Evolutionary conservation across 352 stramenopile genomes (phyloP), one percentile per base, ranked within the genome.

Genomic region (Phytophthora niederhauseri): DNA sequence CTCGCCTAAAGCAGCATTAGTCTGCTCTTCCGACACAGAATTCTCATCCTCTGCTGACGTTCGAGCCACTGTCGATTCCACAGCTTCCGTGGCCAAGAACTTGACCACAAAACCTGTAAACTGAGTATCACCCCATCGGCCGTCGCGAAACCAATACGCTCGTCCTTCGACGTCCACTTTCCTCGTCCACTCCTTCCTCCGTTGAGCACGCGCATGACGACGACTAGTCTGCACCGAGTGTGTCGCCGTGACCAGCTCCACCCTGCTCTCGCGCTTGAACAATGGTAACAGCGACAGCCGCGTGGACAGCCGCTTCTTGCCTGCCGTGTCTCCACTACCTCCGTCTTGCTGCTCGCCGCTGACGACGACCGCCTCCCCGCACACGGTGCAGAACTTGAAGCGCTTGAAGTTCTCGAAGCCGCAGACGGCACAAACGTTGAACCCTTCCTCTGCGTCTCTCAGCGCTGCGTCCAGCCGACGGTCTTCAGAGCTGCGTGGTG

Each of bases 321-420:
- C 64, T 36, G 34, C 46, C 58, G 51, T 15, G 43, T 68, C 61
- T 17, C 14, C 51, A 12, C 51, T 43, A 4, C 14, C 28, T 26
- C 56, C 43, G 9, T 54, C 30, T n/a, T 60, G 57, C 15, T 54
- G 36, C 3, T 45, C 36, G 36, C 17, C 5, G 36, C 14, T 45
- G 36, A n/a, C 26, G 46, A 17, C 58, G 11, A 81, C 30, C 1
- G 43, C 64, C 28, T 78, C 72, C 41, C 76, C 73, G 56, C 76
- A 84, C 17, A 84, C 63, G 52, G 57, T 71, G 57, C 76, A 84
- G 57, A 80, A 84, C 43, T 68, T 67, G 56, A 73, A 68, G 19
- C 73, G 73, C 60, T 75, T 73, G 60, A 84, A 84, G 57, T 81
- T 84, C 65, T 81, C 73, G 41, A 84, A 84, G 28, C 70, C 67